Conservation (phyloP, 2,329 filamentous ascomycete species). For the Ophiocordyceps camponoti-floridani region DNA sequence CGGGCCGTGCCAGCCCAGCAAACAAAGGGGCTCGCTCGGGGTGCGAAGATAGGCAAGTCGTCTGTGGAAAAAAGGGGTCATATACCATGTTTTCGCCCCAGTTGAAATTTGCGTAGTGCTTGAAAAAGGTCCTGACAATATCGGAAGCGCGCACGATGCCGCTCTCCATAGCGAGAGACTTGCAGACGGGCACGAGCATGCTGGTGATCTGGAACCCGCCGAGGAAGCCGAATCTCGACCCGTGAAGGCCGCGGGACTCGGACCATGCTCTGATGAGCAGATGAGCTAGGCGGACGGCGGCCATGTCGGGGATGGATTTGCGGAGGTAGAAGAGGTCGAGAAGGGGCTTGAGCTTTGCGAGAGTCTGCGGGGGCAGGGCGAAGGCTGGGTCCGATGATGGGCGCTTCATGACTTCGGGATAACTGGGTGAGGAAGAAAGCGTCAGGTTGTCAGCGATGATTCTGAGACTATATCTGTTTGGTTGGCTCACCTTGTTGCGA, state of each 20-base stretch:
- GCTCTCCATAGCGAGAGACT: constrained; percentile 24
- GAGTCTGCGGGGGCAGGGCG: constrained; percentile 32
- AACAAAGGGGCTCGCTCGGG: constrained; percentile 39
- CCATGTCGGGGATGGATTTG: constrained; percentile 38
- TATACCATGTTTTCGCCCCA: constrained; percentile 36
- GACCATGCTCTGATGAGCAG: constrained; percentile 46
- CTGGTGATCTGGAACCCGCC: constrained; percentile 47
- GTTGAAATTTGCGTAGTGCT: constrained; percentile 41
- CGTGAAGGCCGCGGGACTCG: constrained; percentile 41
- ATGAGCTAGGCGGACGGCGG: constrained; percentile 39
- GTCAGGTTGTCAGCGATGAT: not conserved
- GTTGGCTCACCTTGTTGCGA: constrained; percentile 26
- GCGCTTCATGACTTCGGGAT: constrained; percentile 26
- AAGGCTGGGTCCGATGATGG: constrained; percentile 34
- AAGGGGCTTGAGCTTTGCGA: constrained; percentile 45
- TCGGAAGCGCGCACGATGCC: constrained; percentile 25
- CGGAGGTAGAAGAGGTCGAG: constrained; percentile 44
- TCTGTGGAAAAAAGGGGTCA: constrained; percentile 41
- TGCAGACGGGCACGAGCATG: constrained; percentile 41
- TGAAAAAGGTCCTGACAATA: constrained; percentile 41
- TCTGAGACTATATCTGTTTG: not conserved
- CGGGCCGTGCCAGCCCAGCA: constrained; percentile 44
- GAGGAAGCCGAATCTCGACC: constrained; percentile 45
- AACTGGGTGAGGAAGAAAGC: constrained; percentile 10
- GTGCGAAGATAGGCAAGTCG: constrained; percentile 33